These are phyloP conservation scores for Coriaria nepalensis DNA, from an alignment of 306 rosid genomes.

Conservation along the genomic window DNA sequence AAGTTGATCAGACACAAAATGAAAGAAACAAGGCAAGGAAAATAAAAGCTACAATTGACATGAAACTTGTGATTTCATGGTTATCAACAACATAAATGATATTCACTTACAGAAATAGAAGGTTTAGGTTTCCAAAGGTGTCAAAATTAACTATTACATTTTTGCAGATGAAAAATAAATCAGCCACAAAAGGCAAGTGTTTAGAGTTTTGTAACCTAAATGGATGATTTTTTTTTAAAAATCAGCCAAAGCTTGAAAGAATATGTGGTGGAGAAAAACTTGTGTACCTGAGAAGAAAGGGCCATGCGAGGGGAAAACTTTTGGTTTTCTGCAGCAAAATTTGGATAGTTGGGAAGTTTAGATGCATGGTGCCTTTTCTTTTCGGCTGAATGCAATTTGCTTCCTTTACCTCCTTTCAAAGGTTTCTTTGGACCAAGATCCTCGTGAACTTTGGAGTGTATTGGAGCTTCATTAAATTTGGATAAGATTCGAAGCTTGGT, in stretches of 20 bases:
- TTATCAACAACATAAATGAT: too few species aligned
- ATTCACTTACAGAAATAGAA: too few species aligned
- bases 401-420: conserved; percentile 23
- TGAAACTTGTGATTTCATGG: too few species aligned
- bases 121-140: too few species aligned
- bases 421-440: conserved; percentile 28
- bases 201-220: not conserved
- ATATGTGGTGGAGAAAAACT: not conserved
- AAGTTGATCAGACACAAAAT: too few species aligned
- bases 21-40: too few species aligned
- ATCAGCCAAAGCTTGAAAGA: conserved; percentile 2
- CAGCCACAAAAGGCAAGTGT: too few species aligned
- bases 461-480: conserved; percentile 22
- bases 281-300: conserved; percentile 33
- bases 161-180: too few species aligned
- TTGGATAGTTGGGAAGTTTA: conserved; percentile 25
- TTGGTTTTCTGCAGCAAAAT: conserved; percentile 25
- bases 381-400: conserved; percentile 24
- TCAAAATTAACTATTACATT: too few species aligned
- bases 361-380: conserved; percentile 26
- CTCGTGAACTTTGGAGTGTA: conserved; percentile 17
- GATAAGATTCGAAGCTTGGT: conserved; percentile 43
- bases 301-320: conserved; percentile 16
- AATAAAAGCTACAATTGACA: too few species aligned
- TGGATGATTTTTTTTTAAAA: not conserved